These are phyloP conservation scores for Ustilago nuda DNA, from an alignment of 1,284 basidiomycete species.

Conservation along the genomic window DNA sequence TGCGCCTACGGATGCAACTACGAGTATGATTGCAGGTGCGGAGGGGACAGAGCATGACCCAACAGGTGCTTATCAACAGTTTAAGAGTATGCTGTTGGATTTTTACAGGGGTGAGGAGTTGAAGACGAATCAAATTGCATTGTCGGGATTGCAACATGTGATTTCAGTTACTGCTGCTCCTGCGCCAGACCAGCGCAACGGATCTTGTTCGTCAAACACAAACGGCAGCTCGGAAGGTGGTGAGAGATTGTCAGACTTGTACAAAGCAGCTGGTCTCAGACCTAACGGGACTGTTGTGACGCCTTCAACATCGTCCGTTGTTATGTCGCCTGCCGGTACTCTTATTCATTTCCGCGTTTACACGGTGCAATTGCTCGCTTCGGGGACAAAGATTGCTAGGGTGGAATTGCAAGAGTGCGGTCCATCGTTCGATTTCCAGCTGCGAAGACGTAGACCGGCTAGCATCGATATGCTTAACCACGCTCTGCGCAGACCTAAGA, in stretches of 20 bases:
- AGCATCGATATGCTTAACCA: slow-evolving; percentile 83
- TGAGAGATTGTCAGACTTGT: slow-evolving; percentile 52
- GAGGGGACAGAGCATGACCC: slow-evolving; percentile 50
- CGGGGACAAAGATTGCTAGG: slow-evolving; percentile 68
- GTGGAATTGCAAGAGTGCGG: slow-evolving; percentile 90
- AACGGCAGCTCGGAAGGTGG: background rate
- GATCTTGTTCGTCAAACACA: slow-evolving; percentile 1
- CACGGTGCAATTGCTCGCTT: slow-evolving; percentile 79
- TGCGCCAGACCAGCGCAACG: background rate
- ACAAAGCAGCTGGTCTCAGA: slow-evolving; percentile 58
- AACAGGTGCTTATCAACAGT: slow-evolving; percentile 67
- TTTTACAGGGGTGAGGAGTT: slow-evolving; percentile 83
- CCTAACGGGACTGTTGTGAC: slow-evolving; percentile 70
- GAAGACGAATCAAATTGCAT: slow-evolving; percentile 80
- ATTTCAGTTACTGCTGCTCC: slow-evolving; percentile 73
- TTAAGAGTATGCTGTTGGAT: slow-evolving; percentile 90
- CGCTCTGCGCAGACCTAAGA: slow-evolving; percentile 85
- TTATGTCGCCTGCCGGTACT: slow-evolving; percentile 74
- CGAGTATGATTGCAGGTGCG: slow-evolving; percentile 35
- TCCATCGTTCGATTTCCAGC: slow-evolving; percentile 84
- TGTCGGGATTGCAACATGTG: slow-evolving; percentile 87
- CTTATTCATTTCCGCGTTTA: slow-evolving; percentile 90
- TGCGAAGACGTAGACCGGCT: slow-evolving; percentile 81
- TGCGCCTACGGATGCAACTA: slow-evolving; percentile 66
- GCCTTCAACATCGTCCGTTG: slow-evolving; percentile 52